phyloP scores from a whole-genome alignment of 768 basidiomycete genomes.

The Pleurotus citrinopileatus region DNA sequence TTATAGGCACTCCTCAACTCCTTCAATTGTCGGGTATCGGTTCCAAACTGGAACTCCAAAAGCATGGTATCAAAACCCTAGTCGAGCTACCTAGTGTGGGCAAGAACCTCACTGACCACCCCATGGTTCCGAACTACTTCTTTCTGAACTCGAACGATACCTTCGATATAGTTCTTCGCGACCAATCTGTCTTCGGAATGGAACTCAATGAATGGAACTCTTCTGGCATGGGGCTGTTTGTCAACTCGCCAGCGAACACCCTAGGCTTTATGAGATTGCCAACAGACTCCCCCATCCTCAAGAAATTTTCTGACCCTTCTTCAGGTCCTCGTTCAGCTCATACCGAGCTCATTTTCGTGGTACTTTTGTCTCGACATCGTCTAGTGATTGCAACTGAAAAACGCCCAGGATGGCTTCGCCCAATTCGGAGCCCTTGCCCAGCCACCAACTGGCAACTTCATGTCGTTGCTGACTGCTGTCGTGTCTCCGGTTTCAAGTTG shows the following conservation, averaged over 20 bases:
- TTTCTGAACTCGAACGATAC: constrained; percentile 11
- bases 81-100: constrained; percentile 22
- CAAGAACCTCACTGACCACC: constrained; percentile 25
- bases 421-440: constrained; percentile 12
- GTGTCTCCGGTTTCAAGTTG: constrained; percentile 30
- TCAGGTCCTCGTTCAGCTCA: constrained; percentile 33
- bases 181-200: constrained; percentile 12
- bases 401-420: constrained; percentile 10
- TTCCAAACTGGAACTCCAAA: background rate
- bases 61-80: constrained; percentile 14
- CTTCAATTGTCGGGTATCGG: constrained; percentile 26
- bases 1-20: constrained; percentile 24
- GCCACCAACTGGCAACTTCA: constrained; percentile 19
- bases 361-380: constrained; percentile 18
- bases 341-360: constrained; percentile 29
- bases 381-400: constrained; percentile 18
- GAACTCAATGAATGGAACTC: constrained; percentile 18
- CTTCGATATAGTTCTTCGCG: constrained; percentile 7
- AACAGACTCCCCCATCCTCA: background rate
- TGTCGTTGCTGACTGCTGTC: constrained; percentile 16
- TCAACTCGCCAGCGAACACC: constrained; percentile 16
- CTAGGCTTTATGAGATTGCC: constrained; percentile 14
- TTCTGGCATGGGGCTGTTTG: constrained; percentile 18
- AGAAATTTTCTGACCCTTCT: constrained; percentile 25
- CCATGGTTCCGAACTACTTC: constrained; percentile 3